Evolutionary conservation across 2,329 filamentous ascomycete species (phyloP).

Genomic region (Volutella citrinella): DNA sequence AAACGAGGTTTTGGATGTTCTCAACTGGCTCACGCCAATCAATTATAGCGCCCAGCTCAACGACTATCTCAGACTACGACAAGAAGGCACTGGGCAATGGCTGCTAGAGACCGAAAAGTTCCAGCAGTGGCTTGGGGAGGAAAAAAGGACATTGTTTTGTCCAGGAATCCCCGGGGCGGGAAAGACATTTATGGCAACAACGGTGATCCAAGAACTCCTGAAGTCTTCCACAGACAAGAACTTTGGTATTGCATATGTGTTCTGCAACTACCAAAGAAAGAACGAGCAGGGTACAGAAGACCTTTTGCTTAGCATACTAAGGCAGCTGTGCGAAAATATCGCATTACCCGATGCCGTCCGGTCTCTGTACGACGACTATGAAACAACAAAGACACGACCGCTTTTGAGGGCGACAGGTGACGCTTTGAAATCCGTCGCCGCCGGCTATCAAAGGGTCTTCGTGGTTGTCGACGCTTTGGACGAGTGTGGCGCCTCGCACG

Average conservation of each 20-base stretch:
- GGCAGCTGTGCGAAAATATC: too few species aligned
- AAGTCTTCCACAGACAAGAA: slow-evolving; percentile 16
- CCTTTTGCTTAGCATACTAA: slow-evolving; percentile 39
- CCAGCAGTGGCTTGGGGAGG: slow-evolving; percentile 25
- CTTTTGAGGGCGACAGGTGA: too few species aligned
- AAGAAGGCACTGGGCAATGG: slow-evolving; percentile 9
- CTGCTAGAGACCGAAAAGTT: slow-evolving; percentile 26
- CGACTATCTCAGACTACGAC: too few species aligned
- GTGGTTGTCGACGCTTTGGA: too few species aligned
- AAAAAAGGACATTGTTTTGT: slow-evolving; percentile 30
- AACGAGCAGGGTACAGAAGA: slow-evolving; percentile 30
- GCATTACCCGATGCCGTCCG: slow-evolving; percentile 35
- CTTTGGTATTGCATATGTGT: slow-evolving; percentile 43
- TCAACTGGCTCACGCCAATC: too few species aligned
- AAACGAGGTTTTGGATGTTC: too few species aligned
- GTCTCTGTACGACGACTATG: slow-evolving; percentile 31
- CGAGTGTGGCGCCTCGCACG: too few species aligned
- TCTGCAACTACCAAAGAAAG: slow-evolving; percentile 40
- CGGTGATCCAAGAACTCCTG: slow-evolving; percentile 28
- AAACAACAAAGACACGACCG: slow-evolving; percentile 12
- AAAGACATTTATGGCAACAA: slow-evolving; percentile 35
- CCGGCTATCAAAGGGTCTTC: too few species aligned
- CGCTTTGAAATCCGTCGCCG: too few species aligned
- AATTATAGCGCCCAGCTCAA: too few species aligned
- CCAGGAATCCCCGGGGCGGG: slow-evolving; percentile 38